A percentile compares a stretch with the other conserved stretches of the same genome.
Evolutionary conservation across 495 filamentous ascomycete species (phyloP).

Genomic region (Aspergillus nidulans): DNA sequence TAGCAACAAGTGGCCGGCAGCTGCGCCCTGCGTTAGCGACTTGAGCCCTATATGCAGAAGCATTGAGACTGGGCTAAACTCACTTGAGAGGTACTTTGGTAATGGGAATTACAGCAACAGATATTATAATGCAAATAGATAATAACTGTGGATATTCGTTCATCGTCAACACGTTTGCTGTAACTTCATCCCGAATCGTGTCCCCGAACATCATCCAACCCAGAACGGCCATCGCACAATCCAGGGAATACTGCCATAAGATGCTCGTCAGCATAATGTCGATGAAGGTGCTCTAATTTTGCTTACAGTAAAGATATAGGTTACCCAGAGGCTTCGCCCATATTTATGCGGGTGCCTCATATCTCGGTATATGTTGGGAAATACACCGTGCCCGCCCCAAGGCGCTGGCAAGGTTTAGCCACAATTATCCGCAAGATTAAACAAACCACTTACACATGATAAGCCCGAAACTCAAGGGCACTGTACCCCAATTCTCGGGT

Average conservation of each 20-base stretch:
- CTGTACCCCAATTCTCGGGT: slow-evolving; percentile 78
- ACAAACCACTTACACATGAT: slow-evolving; percentile 64
- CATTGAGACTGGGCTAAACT: slow-evolving; percentile 19
- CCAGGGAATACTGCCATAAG: slow-evolving; percentile 62
- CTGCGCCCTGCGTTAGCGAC: slow-evolving; percentile 30
- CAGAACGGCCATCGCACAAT: slow-evolving; percentile 71
- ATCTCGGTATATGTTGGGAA: slow-evolving; percentile 95
- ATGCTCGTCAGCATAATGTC: slow-evolving; percentile 9
- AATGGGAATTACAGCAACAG: slow-evolving; percentile 87
- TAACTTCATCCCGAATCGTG: slow-evolving; percentile 78
- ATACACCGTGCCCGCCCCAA: slow-evolving; percentile 93
- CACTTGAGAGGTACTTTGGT: slow-evolving; percentile 92
- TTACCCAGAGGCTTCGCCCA: slow-evolving; percentile 66
- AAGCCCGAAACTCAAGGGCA: slow-evolving; percentile 92
- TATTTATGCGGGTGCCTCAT: slow-evolving; percentile 95
- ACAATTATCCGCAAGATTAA: background rate
- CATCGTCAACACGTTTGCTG: slow-evolving; percentile 74
- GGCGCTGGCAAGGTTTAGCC: slow-evolving; percentile 49
- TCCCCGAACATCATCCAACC: slow-evolving; percentile 95
- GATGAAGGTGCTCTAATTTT: background rate
- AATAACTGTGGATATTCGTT: slow-evolving; percentile 70
- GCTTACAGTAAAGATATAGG: slow-evolving; percentile 85
- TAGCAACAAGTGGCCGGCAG: slow-evolving; percentile 80
- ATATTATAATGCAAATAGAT: slow-evolving; percentile 72
- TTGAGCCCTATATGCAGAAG: background rate